Conservation (phyloP, 2,329 filamentous ascomycete species). For the Verticillium klebahnii region DNA sequence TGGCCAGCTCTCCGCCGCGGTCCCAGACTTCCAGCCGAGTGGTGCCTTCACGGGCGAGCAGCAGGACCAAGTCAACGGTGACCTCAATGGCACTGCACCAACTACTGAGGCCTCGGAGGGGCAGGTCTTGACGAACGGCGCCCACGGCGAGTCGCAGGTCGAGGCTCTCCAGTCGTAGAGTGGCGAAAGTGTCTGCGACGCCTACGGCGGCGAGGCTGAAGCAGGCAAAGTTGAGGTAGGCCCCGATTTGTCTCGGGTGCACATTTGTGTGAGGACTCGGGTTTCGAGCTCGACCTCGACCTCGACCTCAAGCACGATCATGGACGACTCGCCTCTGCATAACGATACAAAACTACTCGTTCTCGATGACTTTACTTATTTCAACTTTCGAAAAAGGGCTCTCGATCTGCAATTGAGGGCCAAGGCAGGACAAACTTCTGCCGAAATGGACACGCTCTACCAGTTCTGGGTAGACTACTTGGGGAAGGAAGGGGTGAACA, state of each 20-base stretch:
- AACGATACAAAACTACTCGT: neutral
- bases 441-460: slow-evolving; percentile 64
- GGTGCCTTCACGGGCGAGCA: neutral
- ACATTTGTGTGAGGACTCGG: neutral
- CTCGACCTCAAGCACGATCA: neutral
- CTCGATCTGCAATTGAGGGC: slow-evolving; percentile 30
- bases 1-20: slow-evolving; percentile 53
- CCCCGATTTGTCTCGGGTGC: neutral
- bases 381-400: slow-evolving; percentile 32
- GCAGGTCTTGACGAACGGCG: slow-evolving; percentile 18
- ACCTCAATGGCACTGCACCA: slow-evolving; percentile 13
- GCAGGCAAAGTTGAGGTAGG: neutral
- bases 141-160: slow-evolving; percentile 17
- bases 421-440: slow-evolving; percentile 33
- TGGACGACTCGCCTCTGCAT: neutral
- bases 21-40: slow-evolving; percentile 55
- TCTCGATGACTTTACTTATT: slow-evolving; percentile 17
- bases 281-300: neutral
- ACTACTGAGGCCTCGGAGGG: neutral
- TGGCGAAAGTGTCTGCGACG: slow-evolving; percentile 8
- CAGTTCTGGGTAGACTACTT: slow-evolving; percentile 73
- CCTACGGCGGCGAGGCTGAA: slow-evolving; percentile 5
- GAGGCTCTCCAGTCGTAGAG: slow-evolving; percentile 13
- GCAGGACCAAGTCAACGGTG: neutral
- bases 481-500: slow-evolving; percentile 65